Evolutionary conservation across 2,329 filamentous ascomycete species (phyloP).

Genomic region (Monosporascus ibericus): DNA sequence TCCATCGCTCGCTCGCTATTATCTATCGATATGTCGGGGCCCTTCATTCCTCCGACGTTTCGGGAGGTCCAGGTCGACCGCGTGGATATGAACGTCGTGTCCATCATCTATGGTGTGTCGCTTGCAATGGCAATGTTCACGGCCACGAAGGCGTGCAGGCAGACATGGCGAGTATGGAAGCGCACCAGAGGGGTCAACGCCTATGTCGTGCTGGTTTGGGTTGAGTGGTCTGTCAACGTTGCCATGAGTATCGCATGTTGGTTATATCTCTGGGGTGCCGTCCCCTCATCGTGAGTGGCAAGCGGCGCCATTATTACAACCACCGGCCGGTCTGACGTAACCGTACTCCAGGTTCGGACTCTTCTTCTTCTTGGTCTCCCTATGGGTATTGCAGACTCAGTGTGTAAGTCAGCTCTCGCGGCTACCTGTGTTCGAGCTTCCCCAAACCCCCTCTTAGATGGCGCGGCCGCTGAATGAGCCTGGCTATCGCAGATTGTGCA

Average conservation of each 20-base stretch:
- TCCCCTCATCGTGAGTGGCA: constrained; percentile 16
- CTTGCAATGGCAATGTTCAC: constrained; percentile 25
- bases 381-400: constrained; percentile 31
- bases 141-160: constrained; percentile 21
- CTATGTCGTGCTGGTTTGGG: constrained; percentile 30
- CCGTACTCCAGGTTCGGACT: constrained; percentile 5
- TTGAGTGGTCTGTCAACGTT: constrained; percentile 22
- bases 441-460: no score
- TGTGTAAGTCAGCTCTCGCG: constrained; percentile 9
- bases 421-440: no score
- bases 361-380: constrained; percentile 17
- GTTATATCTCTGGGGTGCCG: constrained; percentile 21
- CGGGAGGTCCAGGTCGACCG: no score
- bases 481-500: constrained; percentile 26
- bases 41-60: no score
- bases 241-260: constrained; percentile 23
- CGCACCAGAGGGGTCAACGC: constrained; percentile 19
- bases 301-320: no score
- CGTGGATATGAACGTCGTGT: constrained; percentile 22
- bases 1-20: no score
- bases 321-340: neutral
- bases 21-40: no score
- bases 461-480: no score
- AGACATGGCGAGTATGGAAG: constrained; percentile 18
- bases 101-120: constrained; percentile 25